Evolutionary conservation across 257 asterid species (phyloP), one percentile per base, ranked within the genome.

Genomic region (Coffea eugenioides): DNA sequence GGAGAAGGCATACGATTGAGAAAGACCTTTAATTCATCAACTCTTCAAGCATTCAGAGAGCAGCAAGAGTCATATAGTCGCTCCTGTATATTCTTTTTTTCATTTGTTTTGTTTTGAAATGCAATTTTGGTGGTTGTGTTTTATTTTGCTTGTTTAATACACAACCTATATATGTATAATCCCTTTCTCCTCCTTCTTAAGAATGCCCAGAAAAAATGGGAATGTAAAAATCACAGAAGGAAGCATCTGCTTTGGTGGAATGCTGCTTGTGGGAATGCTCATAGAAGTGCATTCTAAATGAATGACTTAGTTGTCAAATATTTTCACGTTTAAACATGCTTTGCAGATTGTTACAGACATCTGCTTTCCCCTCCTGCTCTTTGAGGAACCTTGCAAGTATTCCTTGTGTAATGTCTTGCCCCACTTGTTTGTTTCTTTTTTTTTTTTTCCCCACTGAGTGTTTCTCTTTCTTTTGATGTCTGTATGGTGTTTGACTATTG

Each of bases 1-100:
- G 99, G 99, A 95, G 85, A 84, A 93, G 74, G 98, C 97, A 9
- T 93, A 57, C 79, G 96, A 92, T 52, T 90, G 87, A 61, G 66
- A 52, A 65, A 46, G 56, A 75, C 5, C 0, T 65, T 65, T 62
- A 45, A 23, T 70, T 25, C n/a, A 54, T 68, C 39, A 0, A 62
- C 20, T 45, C 11, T 45, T 69, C 48, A 23, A 69, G 39, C 4
- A 20, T 34, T 1, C 4, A 0, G 20, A 51, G 0, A 56, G 21
- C 69, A 71, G 62, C 59, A 23, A 69, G 76, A 57, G 2, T 43
- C 14, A 43, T 43, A 23, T 59, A 51, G 51, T 68, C 18, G 65
- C 80, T 73, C 39, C 67, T 65, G 68, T 61, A 66, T 69, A 46
- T 39, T 31, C 36, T 65, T 46, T 71, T n/a, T 41, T 62, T 61